Conservation (phyloP, 179 eudicot genomes). For the Spergularia azorica region DNA sequence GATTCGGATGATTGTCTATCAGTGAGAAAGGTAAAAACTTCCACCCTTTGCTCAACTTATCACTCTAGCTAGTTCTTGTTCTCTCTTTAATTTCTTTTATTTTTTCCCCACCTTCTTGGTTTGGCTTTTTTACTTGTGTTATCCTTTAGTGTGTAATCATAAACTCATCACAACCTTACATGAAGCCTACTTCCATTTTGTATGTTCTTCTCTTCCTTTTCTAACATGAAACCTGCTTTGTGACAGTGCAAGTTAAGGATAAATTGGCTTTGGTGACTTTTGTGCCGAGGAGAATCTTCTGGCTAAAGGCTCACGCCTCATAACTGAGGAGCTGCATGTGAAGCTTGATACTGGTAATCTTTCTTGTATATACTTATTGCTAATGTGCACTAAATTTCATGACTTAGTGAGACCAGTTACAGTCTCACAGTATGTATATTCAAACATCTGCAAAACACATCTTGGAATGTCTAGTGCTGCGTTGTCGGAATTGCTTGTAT, state of each 20-base stretch:
- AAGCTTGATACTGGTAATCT: slow-evolving; percentile 19
- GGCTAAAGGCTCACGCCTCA: background rate
- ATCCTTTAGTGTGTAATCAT: background rate
- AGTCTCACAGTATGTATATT: slow-evolving; percentile 28
- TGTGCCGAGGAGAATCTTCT: background rate
- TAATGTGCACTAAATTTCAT: slow-evolving; percentile 4
- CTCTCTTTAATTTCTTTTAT: background rate
- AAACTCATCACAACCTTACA: background rate
- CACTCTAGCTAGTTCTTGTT: no score
- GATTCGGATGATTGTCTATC: slow-evolving; percentile 5
- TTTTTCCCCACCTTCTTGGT: background rate
- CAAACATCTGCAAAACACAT: background rate
- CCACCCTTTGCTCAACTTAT: background rate
- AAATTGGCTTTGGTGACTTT: slow-evolving; percentile 1
- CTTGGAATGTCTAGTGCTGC: slow-evolving; percentile 22
- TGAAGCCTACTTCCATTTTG: background rate
- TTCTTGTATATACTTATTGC: slow-evolving; percentile 26
- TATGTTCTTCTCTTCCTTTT: background rate
- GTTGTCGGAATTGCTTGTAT: slow-evolving; percentile 32
- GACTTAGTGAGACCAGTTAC: background rate
- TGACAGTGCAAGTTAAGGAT: slow-evolving; percentile 2
- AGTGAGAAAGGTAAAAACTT: slow-evolving; percentile 14
- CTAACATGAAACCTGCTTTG: slow-evolving; percentile 5
- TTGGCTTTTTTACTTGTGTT: background rate
- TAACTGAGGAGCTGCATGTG: slow-evolving; percentile 1